Conservation (phyloP, 192 early-diverging fungal species). For the Globomyces pollinis-pini region DNA sequence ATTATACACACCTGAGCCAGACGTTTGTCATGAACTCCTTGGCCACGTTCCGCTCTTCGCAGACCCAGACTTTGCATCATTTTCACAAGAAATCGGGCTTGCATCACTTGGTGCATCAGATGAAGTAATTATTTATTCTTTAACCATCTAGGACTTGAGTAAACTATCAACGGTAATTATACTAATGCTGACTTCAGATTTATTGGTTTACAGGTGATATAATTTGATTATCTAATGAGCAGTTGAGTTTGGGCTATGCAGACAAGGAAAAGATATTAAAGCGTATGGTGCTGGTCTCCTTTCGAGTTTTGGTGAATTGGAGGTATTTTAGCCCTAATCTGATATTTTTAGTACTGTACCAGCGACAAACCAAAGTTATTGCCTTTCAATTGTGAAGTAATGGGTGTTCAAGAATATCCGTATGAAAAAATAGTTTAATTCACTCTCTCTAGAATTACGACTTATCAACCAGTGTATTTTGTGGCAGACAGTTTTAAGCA, state of each 20-base stretch:
- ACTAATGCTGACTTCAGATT: slow-evolving; percentile 8
- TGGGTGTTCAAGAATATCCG: slow-evolving; percentile 35
- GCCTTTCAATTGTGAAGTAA: slow-evolving; percentile 76
- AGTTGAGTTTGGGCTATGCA: slow-evolving; percentile 91
- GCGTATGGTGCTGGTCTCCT: slow-evolving; percentile 91
- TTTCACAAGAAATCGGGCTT: slow-evolving; percentile 89
- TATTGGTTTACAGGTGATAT: slow-evolving; percentile 87
- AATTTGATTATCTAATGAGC: too few species aligned
- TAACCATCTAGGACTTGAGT: slow-evolving; percentile 65
- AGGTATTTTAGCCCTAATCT: too few species aligned
- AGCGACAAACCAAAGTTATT: slow-evolving; percentile 69
- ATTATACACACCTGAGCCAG: slow-evolving; percentile 87
- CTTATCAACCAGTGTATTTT: slow-evolving; percentile 94
- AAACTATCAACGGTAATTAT: slow-evolving; percentile 63
- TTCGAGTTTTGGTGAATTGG: slow-evolving; percentile 91
- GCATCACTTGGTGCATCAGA: slow-evolving; percentile 88
- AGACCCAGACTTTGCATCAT: slow-evolving; percentile 81
- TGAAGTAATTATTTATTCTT: slow-evolving; percentile 21
- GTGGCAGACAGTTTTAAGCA: slow-evolving; percentile 90
- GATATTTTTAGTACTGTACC: slow-evolving; percentile 74
- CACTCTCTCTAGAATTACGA: slow-evolving; percentile 51
- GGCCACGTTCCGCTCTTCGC: slow-evolving; percentile 73
- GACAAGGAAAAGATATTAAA: slow-evolving; percentile 58
- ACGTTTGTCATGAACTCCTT: slow-evolving; percentile 92
- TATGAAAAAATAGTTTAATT: too few species aligned